Evolutionary conservation across 352 stramenopile genomes (phyloP), one percentile per base, ranked within the genome.

Genomic region (Aphanomyces cochlioides): DNA sequence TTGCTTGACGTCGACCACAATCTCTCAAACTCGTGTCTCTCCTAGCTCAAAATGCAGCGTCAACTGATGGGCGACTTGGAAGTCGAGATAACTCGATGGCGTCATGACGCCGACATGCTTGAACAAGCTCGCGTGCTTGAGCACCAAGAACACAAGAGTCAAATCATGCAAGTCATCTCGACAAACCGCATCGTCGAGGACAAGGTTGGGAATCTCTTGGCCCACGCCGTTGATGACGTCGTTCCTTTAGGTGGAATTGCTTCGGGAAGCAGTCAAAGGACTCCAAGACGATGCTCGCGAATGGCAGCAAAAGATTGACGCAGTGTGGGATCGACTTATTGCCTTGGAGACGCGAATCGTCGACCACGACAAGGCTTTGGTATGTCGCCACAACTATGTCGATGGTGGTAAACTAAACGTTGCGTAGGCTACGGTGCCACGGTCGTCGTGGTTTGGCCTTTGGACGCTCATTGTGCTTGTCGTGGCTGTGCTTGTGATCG

Each of bases 71-170:
- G 83, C 28, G 84, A 93, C 58, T 75, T 95, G 0, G 85, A 95
- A 19, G 77, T 76, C 0, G 87, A 92, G 36, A 79, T 80, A 7
- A 90, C 85, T 45, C 79, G 78, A 17, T 77, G 84, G 10, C 81
- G 83, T 58, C 87, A 93, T 71, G 87, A 95, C 66, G 75, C 81
- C 3, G 85, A 92, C n/a, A 74, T 95, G 40, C 77, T 90, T 64
- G 87, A 95, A 57, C 83, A 95, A 72, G 78, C 75, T 40, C 81
- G 83, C 6, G 79, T 78, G 17, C 79, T 90, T 39, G 87, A 93
- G 60, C 80, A 92, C n/a, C 81, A 81, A 48, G 83, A 92, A 63
- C 80, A 92, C 54, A 89, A 88, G 69, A 82, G 78, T 0, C 81
- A 93, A 43, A 79, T 92, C 58, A 81, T 91, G 3, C 84, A 81